Evolutionary conservation across 2,329 filamentous ascomycete genomes (phyloP), one percentile per base, ranked within the genome.

Genomic region (Alternaria triticina): DNA sequence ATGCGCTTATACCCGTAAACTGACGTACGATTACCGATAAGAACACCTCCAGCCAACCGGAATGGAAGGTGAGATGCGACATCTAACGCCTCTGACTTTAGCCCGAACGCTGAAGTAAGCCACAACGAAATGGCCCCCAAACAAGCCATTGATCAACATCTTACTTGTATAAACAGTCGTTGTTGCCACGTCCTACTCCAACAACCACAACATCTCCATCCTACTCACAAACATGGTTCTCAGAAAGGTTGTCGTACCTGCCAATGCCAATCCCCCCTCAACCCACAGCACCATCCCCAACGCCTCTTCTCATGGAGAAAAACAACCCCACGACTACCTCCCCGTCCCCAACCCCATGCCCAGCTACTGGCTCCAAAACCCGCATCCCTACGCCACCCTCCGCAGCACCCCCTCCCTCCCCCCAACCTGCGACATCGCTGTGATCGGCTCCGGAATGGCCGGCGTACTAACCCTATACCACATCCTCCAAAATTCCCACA

Each of bases 331-430:
- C 15, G 68, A 70, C 45, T 67, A 72, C 10, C 68, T 79, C 5
- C 79, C 80, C 11, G 74, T 71, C 6, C 63, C 74, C 4, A 68
- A 74, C 22, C 77, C 79, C 0, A 74, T 77, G 4, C 49, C 67
- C 1, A 74, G 75, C n/a, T 80, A 81, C 67, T 82, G 79, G 80
- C 78, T 79, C 59, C 69, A 68, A 20, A 64, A 76, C 17, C 74
- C 77, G 1, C 70, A 74, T 27, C 64, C 66, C 7, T 69, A 78
- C 45, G 72, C 72, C 15, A 62, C 75, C 25, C 59, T 75, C 10
- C 70, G 75, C 23, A 77, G 68, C 5, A 77, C 79, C 6, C 49
- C 2, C 44, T 69, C 4, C 63, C 69, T 50, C 47, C 25, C 47
- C 25, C 0, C 25, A 5, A 13, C 47, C 3, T 50, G 47, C 25